phyloP scores from a whole-genome alignment of 148 eudicot genomes.

The Hydrangea macrophylla region DNA sequence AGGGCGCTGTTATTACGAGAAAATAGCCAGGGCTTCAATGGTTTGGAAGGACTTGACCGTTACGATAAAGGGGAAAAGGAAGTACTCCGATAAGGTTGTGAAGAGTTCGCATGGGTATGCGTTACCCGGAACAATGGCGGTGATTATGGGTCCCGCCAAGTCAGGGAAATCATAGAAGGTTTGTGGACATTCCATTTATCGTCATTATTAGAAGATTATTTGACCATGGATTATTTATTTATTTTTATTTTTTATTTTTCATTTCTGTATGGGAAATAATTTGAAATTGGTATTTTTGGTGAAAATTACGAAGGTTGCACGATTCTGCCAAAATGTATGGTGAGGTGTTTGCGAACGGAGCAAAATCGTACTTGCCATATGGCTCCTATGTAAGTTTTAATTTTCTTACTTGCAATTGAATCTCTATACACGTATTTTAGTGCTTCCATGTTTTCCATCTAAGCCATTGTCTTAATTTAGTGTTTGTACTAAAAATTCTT shows the following conservation, averaged over 20 bases:
- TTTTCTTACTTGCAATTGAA: slow-evolving; percentile 2
- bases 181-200: slow-evolving; percentile 15
- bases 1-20: slow-evolving; percentile 57
- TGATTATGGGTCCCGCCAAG: slow-evolving; percentile 98
- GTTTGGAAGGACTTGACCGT: slow-evolving; percentile 92
- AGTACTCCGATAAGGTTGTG: slow-evolving; percentile 83
- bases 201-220: not conserved
- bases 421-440: slow-evolving; percentile 1
- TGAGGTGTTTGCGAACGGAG: slow-evolving; percentile 83
- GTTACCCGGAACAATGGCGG: slow-evolving; percentile 92
- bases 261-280: not conserved
- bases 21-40: slow-evolving; percentile 76
- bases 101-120: slow-evolving; percentile 96
- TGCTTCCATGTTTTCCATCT: not conserved
- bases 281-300: slow-evolving; percentile 8
- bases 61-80: slow-evolving; percentile 78
- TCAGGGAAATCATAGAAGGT: slow-evolving; percentile 99
- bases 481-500: not conserved
- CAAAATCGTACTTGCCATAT: slow-evolving; percentile 67
- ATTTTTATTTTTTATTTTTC: not conserved
- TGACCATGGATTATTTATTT: no score
- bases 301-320: slow-evolving; percentile 71
- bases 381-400: slow-evolving; percentile 80
- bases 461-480: not conserved
- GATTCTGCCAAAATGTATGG: slow-evolving; percentile 77